Percentiles rank a stretch among this genome's conserved stretches.
phyloP scores from a whole-genome alignment of 257 asterid genomes.

The Prunella vulgaris region DNA sequence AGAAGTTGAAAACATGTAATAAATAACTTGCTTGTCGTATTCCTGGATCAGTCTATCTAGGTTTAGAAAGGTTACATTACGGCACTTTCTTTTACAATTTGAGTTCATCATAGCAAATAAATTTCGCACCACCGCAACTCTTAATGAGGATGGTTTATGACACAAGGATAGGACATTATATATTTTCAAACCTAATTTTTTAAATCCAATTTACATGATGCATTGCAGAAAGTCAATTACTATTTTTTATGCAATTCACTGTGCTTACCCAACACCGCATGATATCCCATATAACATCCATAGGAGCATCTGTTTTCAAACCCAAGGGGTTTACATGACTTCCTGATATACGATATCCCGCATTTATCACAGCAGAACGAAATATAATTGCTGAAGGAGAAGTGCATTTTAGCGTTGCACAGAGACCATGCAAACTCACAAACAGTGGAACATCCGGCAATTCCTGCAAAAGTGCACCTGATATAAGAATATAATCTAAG shows the following conservation, averaged over 20 bases:
- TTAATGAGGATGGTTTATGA: not conserved
- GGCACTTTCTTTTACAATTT: not conserved
- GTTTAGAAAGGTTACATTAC: not conserved
- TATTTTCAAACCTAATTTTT: not conserved
- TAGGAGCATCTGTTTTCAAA: conserved; percentile 94
- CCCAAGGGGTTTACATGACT: conserved; percentile 88
- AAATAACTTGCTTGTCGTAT: too few species aligned
- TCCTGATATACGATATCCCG: conserved; percentile 95
- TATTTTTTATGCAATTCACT: not conserved
- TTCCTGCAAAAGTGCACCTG: conserved; percentile 51
- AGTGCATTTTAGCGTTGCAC: conserved; percentile 84
- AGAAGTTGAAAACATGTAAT: too few species aligned
- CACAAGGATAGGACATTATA: not conserved
- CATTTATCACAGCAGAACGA: conserved; percentile 95
- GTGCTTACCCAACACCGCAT: conserved; percentile 97
- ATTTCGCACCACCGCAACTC: too few species aligned
- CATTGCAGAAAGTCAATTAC: not conserved
- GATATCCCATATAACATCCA: conserved; percentile 95
- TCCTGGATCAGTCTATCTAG: not conserved
- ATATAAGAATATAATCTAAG: not conserved
- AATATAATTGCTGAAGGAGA: conserved; percentile 91
- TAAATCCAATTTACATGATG: not conserved
- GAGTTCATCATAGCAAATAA: not conserved
- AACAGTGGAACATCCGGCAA: conserved; percentile 85
- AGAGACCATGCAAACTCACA: conserved; percentile 91